Conservation (phyloP, 441 rosid species). For the Sinapis alba region DNA sequence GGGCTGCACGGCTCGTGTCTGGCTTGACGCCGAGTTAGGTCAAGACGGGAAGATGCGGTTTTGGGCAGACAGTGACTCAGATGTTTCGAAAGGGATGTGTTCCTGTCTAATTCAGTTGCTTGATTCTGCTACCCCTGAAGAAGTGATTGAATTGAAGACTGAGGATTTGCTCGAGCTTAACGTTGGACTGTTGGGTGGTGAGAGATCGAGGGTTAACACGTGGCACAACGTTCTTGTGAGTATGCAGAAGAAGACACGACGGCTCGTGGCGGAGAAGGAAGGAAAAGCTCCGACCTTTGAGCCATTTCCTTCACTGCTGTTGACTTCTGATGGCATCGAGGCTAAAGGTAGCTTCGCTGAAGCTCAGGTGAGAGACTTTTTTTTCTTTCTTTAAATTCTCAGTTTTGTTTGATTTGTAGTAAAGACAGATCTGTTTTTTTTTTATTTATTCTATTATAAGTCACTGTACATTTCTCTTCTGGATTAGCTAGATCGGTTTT, state of each 20-base stretch:
- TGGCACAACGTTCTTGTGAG: conserved; percentile 89
- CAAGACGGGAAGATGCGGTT: conserved; percentile 69
- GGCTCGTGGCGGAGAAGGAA: conserved; percentile 58
- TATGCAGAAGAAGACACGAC: conserved; percentile 93
- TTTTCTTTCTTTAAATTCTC: neutral
- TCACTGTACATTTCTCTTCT: neutral
- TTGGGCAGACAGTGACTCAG: conserved; percentile 84
- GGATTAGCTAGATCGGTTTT: neutral
- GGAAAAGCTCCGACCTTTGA: conserved; percentile 57
- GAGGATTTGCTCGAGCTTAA: conserved; percentile 76
- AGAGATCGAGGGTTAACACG: conserved; percentile 82
- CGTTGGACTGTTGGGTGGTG: conserved; percentile 60
- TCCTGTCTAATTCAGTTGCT: conserved; percentile 68
- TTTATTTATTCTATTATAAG: conserved; percentile 19
- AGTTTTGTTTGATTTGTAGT: neutral
- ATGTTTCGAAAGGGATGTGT: conserved; percentile 75
- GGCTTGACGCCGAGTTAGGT: conserved; percentile 73
- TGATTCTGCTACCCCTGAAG: conserved; percentile 72
- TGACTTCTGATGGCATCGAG: conserved; percentile 58
- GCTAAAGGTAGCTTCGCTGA: conserved; percentile 93
- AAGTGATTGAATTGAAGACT: conserved; percentile 67
- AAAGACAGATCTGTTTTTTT: neutral
- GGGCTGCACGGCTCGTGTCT: conserved; percentile 95
- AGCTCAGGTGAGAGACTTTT: conserved; percentile 80
- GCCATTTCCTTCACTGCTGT: conserved; percentile 79